Evolutionary conservation across 345 rosid genomes (phyloP).

Genomic region (Salix dunnii): DNA sequence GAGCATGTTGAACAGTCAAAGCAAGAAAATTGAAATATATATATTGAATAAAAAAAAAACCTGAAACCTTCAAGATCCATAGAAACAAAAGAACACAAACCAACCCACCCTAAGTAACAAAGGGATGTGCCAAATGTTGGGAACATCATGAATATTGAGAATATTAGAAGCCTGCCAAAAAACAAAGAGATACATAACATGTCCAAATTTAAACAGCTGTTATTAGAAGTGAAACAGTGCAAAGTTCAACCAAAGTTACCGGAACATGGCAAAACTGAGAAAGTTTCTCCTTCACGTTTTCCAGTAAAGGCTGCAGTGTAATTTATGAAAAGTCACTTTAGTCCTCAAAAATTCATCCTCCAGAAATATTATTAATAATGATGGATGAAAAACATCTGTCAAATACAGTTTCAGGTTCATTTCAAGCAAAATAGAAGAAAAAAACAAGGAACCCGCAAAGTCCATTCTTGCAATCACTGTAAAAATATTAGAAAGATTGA

Average conservation of each 20-base stretch:
- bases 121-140: conserved; percentile 38
- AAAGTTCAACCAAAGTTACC: conserved; percentile 40
- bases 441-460: background rate
- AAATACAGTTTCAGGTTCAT: background rate
- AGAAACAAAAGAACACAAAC: conserved; percentile 20
- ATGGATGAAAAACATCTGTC: background rate
- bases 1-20: conserved; percentile 2
- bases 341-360: background rate
- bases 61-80: background rate
- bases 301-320: conserved; percentile 29
- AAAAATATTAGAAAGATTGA: background rate
- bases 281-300: conserved; percentile 27
- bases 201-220: background rate
- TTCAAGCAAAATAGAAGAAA: background rate
- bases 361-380: background rate
- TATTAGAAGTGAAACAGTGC: conserved; percentile 5
- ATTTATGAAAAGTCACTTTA: background rate
- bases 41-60: background rate
- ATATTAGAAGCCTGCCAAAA: conserved; percentile 33
- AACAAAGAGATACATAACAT: background rate
- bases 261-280: conserved; percentile 43
- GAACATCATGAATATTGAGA: conserved; percentile 34
- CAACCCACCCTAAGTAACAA: conserved; percentile 29
- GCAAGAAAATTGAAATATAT: conserved; percentile 1
- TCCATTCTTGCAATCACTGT: background rate